Evolutionary conservation across 1,284 basidiomycete species (phyloP).

Genomic region (Cutaneotrichosporon dermatis): DNA sequence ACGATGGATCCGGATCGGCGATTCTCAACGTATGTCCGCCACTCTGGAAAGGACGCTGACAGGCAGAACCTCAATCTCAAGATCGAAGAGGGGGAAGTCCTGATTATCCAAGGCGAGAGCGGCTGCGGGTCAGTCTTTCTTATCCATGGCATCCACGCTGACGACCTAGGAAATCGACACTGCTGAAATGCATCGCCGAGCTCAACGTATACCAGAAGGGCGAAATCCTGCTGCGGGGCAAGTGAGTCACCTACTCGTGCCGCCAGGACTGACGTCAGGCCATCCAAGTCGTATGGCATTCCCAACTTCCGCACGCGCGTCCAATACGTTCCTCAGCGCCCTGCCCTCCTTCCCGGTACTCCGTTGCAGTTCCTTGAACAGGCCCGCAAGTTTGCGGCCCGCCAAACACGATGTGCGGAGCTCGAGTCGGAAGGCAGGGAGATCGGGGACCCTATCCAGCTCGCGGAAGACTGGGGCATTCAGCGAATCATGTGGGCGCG

Average conservation of each 20-base stretch:
- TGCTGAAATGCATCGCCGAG: constrained; percentile 76
- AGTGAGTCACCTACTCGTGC: constrained; percentile 50
- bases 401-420: constrained; percentile 35
- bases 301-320: constrained; percentile 70
- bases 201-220: constrained; percentile 65
- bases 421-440: constrained; percentile 8
- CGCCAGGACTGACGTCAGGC: background rate
- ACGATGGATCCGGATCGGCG: constrained; percentile 36
- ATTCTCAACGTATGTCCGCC: constrained; percentile 32
- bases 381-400: constrained; percentile 59
- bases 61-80: constrained; percentile 56
- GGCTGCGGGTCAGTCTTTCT: constrained; percentile 57
- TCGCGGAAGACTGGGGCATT: constrained; percentile 66
- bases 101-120: constrained; percentile 68
- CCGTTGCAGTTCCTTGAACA: constrained; percentile 65
- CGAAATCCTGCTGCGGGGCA: constrained; percentile 60
- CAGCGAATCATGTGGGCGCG: constrained; percentile 66
- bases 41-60: no score
- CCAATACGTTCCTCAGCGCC: constrained; percentile 77
- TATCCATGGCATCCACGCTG: background rate
- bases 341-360: constrained; percentile 72
- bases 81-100: constrained; percentile 64
- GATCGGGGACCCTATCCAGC: constrained; percentile 51
- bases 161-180: constrained; percentile 62
- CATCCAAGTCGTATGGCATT: constrained; percentile 54